A percentile compares a stretch with the other conserved stretches of the same genome.
These are phyloP conservation scores for Fraxinus greggii DNA, from an alignment of 305 asterid genomes.

Conservation along the genomic window DNA sequence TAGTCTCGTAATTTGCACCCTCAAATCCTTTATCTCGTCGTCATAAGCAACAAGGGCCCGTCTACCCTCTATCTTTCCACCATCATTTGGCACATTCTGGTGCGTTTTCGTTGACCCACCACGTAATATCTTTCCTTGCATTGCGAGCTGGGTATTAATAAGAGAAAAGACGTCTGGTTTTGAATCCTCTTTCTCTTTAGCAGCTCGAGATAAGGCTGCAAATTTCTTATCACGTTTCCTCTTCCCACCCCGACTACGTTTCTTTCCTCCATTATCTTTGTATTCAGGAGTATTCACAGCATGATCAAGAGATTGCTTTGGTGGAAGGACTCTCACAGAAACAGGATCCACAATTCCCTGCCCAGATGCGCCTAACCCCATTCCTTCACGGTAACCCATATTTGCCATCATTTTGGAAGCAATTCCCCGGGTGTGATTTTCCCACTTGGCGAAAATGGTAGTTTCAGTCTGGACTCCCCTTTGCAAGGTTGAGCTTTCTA, in stretches of 20 bases:
- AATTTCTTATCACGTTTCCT: conserved; percentile 77
- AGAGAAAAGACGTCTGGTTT: conserved; percentile 68
- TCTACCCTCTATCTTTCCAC: conserved; percentile 60
- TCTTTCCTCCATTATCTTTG: conserved; percentile 41
- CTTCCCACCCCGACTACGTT: conserved; percentile 87
- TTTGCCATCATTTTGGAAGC: conserved; percentile 98
- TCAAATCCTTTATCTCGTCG: conserved; percentile 72
- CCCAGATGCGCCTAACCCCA: conserved; percentile 91
- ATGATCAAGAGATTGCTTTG: conserved; percentile 79
- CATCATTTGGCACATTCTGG: conserved; percentile 45
- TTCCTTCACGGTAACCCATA: conserved; percentile 96
- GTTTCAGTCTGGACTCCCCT: conserved; percentile 82
- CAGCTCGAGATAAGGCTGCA: conserved; percentile 67
- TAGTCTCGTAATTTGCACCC: conserved; percentile 52
- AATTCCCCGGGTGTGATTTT: conserved; percentile 91
- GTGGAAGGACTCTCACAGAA: conserved; percentile 65
- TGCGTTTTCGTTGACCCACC: conserved; percentile 41
- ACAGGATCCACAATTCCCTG: conserved; percentile 86
- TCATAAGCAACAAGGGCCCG: conserved; percentile 64
- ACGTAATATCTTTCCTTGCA: conserved; percentile 40
- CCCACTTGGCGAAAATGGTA: conserved; percentile 85
- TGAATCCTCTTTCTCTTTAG: conserved; percentile 67
- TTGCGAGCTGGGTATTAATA: conserved; percentile 74
- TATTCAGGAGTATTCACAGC: conserved; percentile 48
- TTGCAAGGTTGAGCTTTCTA: conserved; percentile 49